Percentiles rank a stretch among this genome's conserved stretches.
These are phyloP conservation scores for Pyrus communis DNA, from an alignment of 306 rosid genomes.

Conservation along the genomic window DNA sequence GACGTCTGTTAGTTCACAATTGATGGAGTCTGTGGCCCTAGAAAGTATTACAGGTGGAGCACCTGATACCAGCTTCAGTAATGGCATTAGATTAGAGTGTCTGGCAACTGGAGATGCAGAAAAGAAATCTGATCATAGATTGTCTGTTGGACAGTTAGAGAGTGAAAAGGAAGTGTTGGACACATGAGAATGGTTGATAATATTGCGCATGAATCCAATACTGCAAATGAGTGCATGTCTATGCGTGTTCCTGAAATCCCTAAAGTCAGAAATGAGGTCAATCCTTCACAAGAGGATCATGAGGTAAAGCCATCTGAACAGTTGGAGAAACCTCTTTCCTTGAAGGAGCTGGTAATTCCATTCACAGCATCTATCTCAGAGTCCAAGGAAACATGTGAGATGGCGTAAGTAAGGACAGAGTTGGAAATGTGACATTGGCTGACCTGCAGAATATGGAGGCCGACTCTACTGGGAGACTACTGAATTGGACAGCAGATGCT, in stretches of 20 bases:
- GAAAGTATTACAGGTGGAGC: slow-evolving; percentile 33
- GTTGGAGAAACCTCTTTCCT: slow-evolving; percentile 28
- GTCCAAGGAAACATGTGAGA: slow-evolving; percentile 29
- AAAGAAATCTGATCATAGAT: slow-evolving; percentile 32
- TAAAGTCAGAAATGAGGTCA: slow-evolving; percentile 38
- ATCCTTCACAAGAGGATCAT: slow-evolving; percentile 35
- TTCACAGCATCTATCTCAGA: slow-evolving; percentile 42
- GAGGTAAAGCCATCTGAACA: slow-evolving; percentile 46
- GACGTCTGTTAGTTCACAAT: slow-evolving; percentile 51
- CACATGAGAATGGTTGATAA: slow-evolving; percentile 24
- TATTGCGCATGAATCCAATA: slow-evolving; percentile 17
- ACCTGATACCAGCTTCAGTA: slow-evolving; percentile 29
- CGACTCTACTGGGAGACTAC: slow-evolving; percentile 21
- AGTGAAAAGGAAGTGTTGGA: slow-evolving; percentile 23
- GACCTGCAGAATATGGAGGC: slow-evolving; percentile 31
- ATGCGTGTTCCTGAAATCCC: slow-evolving; percentile 4
- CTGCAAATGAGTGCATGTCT: slow-evolving; percentile 22
- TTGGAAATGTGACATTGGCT: slow-evolving; percentile 32
- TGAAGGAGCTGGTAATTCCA: slow-evolving; percentile 30
- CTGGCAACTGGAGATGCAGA: slow-evolving; percentile 24
- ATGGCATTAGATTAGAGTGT: slow-evolving; percentile 30
- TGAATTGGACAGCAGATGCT: slow-evolving; percentile 37
- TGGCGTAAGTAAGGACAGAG: slow-evolving; percentile 31
- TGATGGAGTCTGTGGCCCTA: slow-evolving; percentile 41
- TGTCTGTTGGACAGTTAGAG: slow-evolving; percentile 30